Evolutionary conservation across 805 yeast species (phyloP), one percentile per base, ranked within the genome.

Genomic region (Schwanniomyces polymorphus): DNA sequence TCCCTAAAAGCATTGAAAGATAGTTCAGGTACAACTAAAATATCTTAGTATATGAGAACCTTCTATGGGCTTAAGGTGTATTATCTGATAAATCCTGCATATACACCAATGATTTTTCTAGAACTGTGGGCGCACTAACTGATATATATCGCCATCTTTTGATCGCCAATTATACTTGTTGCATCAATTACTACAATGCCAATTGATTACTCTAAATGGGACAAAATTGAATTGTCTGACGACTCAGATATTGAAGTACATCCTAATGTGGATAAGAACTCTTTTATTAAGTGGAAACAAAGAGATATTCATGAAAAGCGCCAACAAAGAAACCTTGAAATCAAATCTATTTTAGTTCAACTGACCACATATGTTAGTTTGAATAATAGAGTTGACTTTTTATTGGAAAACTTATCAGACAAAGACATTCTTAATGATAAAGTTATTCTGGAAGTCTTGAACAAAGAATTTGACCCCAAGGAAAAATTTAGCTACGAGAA

Each of bases 171-270:
- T 6, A 12, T 4, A 21, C 21, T 37, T 37, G 16, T 12, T 38
- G 14, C n/a, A 14, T 18, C 8, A 25, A 14, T 11, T 5, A 23
- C 16, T 34, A 60, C 38, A 23, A 88, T 88, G 95, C 84, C 88
- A 27, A 84, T 94, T 54, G 99, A 94, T 65, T 94, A 94, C 69
- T 90, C 97, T 9, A 94, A 92, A 64, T 94, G 99, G 98, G 99
- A 94, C 68, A 89, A 90, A 64, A 81, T 94, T 49, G 99, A 94
- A 65, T 73, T 94, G 34, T 89, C 97, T 17, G 99, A 94, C 64
- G 99, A 94, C 67, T 90, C 97, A 7, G 99, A 94, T 60, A 75
- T 94, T 42, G 99, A 94, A 61, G 98, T 92, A 12, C 99, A 94
- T 64, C 99, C 98, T 49, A 94, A 94, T 62, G 99, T 94, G 27